phyloP scores from a whole-genome alignment of 2,329 filamentous ascomycete species.

The Mariannaea elegans region DNA sequence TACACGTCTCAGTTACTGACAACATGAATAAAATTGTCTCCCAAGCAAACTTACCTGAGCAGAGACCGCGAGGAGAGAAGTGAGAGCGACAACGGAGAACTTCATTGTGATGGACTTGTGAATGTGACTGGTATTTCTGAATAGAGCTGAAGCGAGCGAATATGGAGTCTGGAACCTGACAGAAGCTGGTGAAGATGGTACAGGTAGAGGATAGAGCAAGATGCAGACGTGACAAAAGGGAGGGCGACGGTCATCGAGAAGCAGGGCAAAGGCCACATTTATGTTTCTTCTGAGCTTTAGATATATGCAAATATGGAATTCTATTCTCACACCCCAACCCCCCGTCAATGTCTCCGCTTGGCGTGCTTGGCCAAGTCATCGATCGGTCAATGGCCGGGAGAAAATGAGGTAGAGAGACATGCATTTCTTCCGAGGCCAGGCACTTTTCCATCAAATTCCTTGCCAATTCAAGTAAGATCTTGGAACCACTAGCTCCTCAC shows the following conservation, averaged over 20 bases:
- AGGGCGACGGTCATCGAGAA: not conserved
- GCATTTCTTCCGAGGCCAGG: not conserved
- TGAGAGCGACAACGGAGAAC: conserved; percentile 2
- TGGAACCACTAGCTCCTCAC: no score
- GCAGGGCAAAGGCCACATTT: not conserved
- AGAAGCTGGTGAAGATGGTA: no score
- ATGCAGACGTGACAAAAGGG: not conserved
- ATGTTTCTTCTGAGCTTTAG: not conserved
- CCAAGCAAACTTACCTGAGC: not conserved
- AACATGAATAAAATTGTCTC: not conserved
- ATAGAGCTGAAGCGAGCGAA: not conserved
- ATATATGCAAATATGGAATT: not conserved
- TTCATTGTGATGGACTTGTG: conserved; percentile 4
- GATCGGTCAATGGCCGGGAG: not conserved
- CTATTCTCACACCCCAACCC: not conserved
- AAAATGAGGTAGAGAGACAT: not conserved
- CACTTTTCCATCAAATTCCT: not conserved
- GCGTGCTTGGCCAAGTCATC: not conserved
- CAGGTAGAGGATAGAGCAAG: not conserved
- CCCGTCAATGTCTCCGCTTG: not conserved
- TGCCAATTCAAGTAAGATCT: not conserved
- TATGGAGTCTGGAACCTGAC: no score
- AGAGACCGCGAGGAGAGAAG: not conserved
- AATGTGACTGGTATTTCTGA: not conserved
- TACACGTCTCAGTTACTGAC: not conserved